Evolutionary conservation across 2,329 filamentous ascomycete genomes (phyloP).

Genomic region (Cladosporium sp.): DNA sequence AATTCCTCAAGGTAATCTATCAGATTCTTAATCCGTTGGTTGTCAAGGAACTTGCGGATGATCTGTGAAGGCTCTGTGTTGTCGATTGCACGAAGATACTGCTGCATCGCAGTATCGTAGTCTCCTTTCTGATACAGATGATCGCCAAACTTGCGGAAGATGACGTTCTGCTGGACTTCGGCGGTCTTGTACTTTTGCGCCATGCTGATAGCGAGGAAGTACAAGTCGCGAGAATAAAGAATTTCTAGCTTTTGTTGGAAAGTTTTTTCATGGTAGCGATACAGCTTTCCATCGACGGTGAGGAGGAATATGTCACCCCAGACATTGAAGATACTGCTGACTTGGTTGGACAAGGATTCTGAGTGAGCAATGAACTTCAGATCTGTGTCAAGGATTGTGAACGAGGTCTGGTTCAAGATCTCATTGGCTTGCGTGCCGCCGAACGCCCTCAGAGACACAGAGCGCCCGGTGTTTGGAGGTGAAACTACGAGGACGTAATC

Average conservation of each 20-base stretch:
- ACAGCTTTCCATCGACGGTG: constrained; percentile 87
- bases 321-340: constrained; percentile 77
- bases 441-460: constrained; percentile 70
- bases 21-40: constrained; percentile 93
- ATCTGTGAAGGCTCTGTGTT: constrained; percentile 95
- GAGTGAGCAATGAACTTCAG: constrained; percentile 87
- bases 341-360: constrained; percentile 77
- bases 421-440: constrained; percentile 72
- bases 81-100: constrained; percentile 94
- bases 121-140: constrained; percentile 92
- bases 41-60: constrained; percentile 95
- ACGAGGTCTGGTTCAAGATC: constrained; percentile 82
- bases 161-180: constrained; percentile 78
- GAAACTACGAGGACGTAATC: constrained; percentile 88
- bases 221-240: constrained; percentile 90
- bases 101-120: constrained; percentile 98
- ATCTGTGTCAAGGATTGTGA: constrained; percentile 89
- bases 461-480: constrained; percentile 65
- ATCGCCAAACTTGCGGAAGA: constrained; percentile 92
- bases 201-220: constrained; percentile 85
- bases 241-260: constrained; percentile 91
- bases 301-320: constrained; percentile 94
- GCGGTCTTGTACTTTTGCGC: constrained; percentile 87
- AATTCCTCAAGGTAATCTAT: constrained; percentile 97
- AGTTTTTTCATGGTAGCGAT: constrained; percentile 85